A percentile compares a stretch with the other conserved stretches of the same genome.
Evolutionary conservation across 805 yeast species (phyloP).

Genomic region (Blastobotrys peoriensis): DNA sequence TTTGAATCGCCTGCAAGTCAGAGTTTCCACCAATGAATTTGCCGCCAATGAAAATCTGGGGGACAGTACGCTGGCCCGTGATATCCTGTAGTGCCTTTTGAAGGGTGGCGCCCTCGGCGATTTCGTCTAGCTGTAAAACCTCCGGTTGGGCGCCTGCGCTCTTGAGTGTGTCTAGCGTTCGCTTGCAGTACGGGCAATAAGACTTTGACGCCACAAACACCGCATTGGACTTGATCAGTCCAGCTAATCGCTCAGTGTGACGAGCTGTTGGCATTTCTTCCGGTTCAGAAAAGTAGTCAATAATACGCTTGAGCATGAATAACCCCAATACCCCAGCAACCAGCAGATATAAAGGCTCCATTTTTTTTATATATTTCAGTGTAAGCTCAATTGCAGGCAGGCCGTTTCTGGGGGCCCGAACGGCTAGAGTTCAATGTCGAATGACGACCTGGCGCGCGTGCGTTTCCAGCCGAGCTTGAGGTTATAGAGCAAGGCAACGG

Average conservation of each 20-base stretch:
- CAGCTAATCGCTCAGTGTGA: conserved; percentile 35
- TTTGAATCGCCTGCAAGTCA: conserved; percentile 60
- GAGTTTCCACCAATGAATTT: conserved; percentile 95
- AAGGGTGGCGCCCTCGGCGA: conserved; percentile 68
- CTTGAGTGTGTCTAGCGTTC: conserved; percentile 39
- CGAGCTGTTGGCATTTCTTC: conserved; percentile 9
- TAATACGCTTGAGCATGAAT: neutral
- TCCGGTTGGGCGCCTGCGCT: conserved; percentile 42
- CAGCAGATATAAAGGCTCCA: neutral
- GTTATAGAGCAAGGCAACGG: too few species aligned
- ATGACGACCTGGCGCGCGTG: too few species aligned
- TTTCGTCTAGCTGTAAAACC: conserved; percentile 46
- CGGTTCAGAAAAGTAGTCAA: neutral
- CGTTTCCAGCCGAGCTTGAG: too few species aligned
- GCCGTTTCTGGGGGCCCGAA: too few species aligned
- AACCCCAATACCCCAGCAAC: neutral
- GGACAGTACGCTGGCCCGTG: conserved; percentile 91
- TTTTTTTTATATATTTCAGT: too few species aligned
- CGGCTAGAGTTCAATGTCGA: too few species aligned
- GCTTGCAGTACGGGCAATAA: conserved; percentile 52
- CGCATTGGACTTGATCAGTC: conserved; percentile 56
- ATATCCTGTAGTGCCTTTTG: conserved; percentile 72
- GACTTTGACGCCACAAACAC: conserved; percentile 79
- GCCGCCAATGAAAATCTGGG: conserved; percentile 84
- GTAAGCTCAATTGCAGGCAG: too few species aligned